Evolutionary conservation across 176 grass and related monocot genomes (phyloP).

Genomic region (Bonia amplexicaulis): DNA sequence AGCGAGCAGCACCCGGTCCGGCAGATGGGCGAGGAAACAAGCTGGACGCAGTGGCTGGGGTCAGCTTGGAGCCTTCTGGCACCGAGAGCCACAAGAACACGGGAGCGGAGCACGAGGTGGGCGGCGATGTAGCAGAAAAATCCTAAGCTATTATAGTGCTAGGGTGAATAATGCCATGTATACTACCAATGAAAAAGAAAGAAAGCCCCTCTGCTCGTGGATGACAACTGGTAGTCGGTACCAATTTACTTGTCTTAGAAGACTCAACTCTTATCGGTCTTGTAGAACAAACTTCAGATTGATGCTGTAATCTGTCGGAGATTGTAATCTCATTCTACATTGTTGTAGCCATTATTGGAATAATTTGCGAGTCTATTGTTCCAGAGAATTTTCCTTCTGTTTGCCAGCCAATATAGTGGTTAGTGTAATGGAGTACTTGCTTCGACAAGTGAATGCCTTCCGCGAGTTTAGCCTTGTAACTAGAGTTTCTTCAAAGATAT

Average conservation of each 20-base stretch:
- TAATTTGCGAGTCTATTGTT: conserved; percentile 6
- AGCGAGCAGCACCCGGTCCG: not conserved
- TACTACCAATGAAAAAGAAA: conserved; percentile 38
- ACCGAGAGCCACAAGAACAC: conserved; percentile 52
- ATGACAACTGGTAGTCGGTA: conserved; percentile 24
- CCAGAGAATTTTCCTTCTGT: not conserved
- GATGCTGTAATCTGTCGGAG: not conserved
- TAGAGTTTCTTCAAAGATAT: not conserved
- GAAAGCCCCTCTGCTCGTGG: not conserved
- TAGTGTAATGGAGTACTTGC: not conserved
- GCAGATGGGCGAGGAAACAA: conserved; percentile 43
- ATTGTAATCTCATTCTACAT: conserved; percentile 20
- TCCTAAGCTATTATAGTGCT: conserved; percentile 22
- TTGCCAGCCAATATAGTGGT: conserved; percentile 7
- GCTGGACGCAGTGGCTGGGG: conserved; percentile 28
- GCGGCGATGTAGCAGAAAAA: conserved; percentile 36
- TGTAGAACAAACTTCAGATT: conserved; percentile 44
- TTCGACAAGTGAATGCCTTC: not conserved
- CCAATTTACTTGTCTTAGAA: conserved; percentile 14
- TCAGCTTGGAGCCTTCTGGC: conserved; percentile 38
- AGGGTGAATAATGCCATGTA: conserved; percentile 46
- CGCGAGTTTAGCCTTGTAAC: not conserved
- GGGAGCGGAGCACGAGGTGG: conserved; percentile 35
- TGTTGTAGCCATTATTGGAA: conserved; percentile 30
- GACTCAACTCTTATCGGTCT: not conserved